A percentile compares a stretch with the other conserved stretches of the same genome.
Conservation (phyloP, 768 basidiomycete species). For the Cytidiella melzeri region DNA sequence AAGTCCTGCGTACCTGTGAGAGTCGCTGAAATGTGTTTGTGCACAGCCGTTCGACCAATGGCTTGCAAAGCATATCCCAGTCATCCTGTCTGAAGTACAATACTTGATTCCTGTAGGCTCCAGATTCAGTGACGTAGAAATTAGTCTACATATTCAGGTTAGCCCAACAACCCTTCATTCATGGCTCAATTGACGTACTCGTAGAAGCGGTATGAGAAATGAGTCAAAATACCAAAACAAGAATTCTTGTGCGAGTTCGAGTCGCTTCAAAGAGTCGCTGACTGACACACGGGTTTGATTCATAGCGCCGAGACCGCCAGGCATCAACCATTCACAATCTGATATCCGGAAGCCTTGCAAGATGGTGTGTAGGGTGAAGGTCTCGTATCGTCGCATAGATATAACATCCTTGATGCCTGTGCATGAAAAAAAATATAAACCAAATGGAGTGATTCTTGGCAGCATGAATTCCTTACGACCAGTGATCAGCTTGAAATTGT, state of each 20-base stretch:
- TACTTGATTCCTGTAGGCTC: constrained; percentile 73
- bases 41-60: constrained; percentile 72
- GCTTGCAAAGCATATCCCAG: constrained; percentile 79
- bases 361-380: constrained; percentile 65
- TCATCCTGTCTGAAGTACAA: constrained; percentile 94
- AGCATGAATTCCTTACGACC: constrained; percentile 44
- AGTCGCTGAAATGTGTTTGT: constrained; percentile 66
- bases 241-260: constrained; percentile 82
- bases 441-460: neutral
- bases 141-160: constrained; percentile 51
- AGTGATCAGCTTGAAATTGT: constrained; percentile 56
- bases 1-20: constrained; percentile 43
- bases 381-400: constrained; percentile 72
- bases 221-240: constrained; percentile 93
- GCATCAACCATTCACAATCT: constrained; percentile 76
- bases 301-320: constrained; percentile 30
- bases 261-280: constrained; percentile 67
- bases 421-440: neutral
- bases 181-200: constrained; percentile 39
- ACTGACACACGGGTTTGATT: constrained; percentile 47
- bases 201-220: constrained; percentile 73
- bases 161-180: neutral
- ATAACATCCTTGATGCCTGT: constrained; percentile 76
- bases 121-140: constrained; percentile 92
- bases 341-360: constrained; percentile 71